phyloP scores from a whole-genome alignment of 495 filamentous ascomycete species.

The Pyronema omphalodes region DNA sequence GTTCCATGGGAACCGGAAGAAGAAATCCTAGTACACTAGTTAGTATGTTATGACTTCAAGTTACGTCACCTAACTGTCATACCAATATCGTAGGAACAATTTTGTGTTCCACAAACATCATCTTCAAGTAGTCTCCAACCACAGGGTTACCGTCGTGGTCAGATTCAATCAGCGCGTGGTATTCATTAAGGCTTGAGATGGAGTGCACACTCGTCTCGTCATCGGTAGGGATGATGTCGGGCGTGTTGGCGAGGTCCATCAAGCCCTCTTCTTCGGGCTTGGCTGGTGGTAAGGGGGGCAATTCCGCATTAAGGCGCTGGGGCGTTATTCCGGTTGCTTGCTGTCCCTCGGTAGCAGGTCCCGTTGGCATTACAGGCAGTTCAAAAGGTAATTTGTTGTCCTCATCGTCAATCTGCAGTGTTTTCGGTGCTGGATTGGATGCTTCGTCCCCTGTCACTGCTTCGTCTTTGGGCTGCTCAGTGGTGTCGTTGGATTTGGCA shows the following conservation, averaged over 20 bases:
- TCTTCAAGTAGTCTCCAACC: slow-evolving; percentile 92
- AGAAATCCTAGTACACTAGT: slow-evolving; percentile 49
- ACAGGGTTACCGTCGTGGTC: slow-evolving; percentile 62
- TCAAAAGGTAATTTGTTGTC: slow-evolving; percentile 3
- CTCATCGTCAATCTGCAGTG: slow-evolving; percentile 15
- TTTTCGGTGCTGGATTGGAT: slow-evolving; percentile 17
- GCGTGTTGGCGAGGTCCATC: slow-evolving; percentile 20
- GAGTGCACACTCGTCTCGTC: slow-evolving; percentile 21
- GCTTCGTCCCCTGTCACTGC: slow-evolving; percentile 7
- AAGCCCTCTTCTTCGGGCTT: slow-evolving; percentile 20
- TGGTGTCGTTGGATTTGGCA: not conserved
- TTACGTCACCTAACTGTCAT: slow-evolving; percentile 26
- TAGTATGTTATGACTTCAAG: not conserved
- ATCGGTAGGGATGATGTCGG: slow-evolving; percentile 17
- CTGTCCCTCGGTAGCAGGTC: not conserved
- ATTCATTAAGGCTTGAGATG: slow-evolving; percentile 20
- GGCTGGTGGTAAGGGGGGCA: slow-evolving; percentile 18
- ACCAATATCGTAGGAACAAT: slow-evolving; percentile 94
- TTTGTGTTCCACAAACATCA: slow-evolving; percentile 82
- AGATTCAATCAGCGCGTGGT: slow-evolving; percentile 31
- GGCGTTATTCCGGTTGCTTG: slow-evolving; percentile 10
- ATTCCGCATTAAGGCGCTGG: slow-evolving; percentile 21
- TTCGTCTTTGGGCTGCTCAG: not conserved
- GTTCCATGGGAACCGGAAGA: slow-evolving; percentile 98
- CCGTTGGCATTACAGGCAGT: too few relatives aligned